These are phyloP conservation scores for Naganishia antarctica DNA, from an alignment of 768 basidiomycete species.

Conservation along the genomic window DNA sequence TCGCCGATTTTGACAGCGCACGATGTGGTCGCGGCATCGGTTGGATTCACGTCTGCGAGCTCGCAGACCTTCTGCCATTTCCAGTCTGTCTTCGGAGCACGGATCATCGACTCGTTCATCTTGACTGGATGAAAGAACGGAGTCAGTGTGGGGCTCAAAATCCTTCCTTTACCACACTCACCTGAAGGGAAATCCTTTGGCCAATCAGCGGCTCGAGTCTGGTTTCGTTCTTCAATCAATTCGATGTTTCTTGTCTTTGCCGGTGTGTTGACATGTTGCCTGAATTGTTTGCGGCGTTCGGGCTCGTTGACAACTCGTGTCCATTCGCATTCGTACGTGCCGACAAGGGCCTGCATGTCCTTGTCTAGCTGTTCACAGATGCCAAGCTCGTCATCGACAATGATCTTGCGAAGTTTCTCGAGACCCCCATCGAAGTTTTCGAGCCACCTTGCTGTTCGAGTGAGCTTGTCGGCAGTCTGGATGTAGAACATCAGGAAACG, in stretches of 20 bases:
- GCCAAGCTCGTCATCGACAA: constrained; percentile 66
- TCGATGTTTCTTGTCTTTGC: constrained; percentile 50
- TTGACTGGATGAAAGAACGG: constrained; percentile 43
- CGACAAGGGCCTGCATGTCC: constrained; percentile 63
- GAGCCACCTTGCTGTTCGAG: constrained; percentile 69
- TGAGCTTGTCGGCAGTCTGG: constrained; percentile 65
- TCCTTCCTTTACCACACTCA: background rate
- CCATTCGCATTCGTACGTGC: constrained; percentile 69
- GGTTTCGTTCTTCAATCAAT: constrained; percentile 60
- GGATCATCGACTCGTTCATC: constrained; percentile 51
- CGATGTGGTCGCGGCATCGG: constrained; percentile 54
- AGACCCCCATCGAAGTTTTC: constrained; percentile 67
- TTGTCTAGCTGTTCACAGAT: constrained; percentile 66
- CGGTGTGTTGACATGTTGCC: constrained; percentile 64
- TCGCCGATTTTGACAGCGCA: constrained; percentile 35
- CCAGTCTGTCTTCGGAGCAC: constrained; percentile 57
- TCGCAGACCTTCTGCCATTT: constrained; percentile 57
- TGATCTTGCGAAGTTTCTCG: constrained; percentile 62
- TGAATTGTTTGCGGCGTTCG: constrained; percentile 55
- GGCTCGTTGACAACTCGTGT: constrained; percentile 59
- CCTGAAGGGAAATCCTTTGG: constrained; percentile 56
- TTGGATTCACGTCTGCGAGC: constrained; percentile 55
- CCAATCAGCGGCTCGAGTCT: constrained; percentile 65
- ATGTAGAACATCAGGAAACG: constrained; percentile 56
- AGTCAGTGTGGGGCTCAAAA: background rate